phyloP scores from a whole-genome alignment of 2,329 filamentous ascomycete genomes.

The Fusarium sp. region DNA sequence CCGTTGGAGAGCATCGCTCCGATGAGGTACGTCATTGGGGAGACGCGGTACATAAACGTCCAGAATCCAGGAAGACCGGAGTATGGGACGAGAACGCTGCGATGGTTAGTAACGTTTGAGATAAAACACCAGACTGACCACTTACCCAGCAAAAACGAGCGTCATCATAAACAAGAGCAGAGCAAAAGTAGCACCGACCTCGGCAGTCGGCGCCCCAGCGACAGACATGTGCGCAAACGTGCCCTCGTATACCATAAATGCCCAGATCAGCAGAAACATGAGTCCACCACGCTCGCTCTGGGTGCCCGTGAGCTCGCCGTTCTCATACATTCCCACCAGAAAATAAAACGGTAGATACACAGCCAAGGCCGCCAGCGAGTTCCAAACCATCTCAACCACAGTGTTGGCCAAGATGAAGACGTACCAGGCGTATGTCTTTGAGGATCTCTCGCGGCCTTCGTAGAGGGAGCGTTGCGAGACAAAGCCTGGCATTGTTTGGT shows the following conservation, averaged over 20 bases:
- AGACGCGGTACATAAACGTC: conserved; percentile 32
- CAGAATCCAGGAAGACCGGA: conserved; percentile 21
- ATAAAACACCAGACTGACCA: conserved; percentile 73
- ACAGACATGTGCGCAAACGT: conserved; percentile 35
- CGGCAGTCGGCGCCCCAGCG: conserved; percentile 24
- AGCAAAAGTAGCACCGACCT: conserved; percentile 49
- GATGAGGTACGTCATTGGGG: conserved; percentile 29
- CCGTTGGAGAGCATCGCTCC: conserved; percentile 19
- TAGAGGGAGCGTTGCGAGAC: conserved; percentile 76
- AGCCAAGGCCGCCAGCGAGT: conserved; percentile 19
- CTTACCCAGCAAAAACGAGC: conserved; percentile 43
- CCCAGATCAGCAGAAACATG: conserved; percentile 29
- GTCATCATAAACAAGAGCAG: conserved; percentile 57
- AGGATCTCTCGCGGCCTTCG: conserved; percentile 77
- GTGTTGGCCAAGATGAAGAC: conserved; percentile 32
- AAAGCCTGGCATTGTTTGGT: conserved; percentile 77
- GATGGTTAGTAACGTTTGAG: conserved; percentile 48
- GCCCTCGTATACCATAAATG: conserved; percentile 24
- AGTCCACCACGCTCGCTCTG: conserved; percentile 14
- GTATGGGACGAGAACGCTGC: not conserved
- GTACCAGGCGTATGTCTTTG: conserved; percentile 68
- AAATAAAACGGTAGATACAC: conserved; percentile 18
- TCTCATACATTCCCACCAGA: conserved; percentile 31
- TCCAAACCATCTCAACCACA: conserved; percentile 33
- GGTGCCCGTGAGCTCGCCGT: conserved; percentile 18